Percentiles rank a stretch among this genome's conserved stretches.
phyloP scores from a whole-genome alignment of 192 early-diverging fungal species.

The Mortierella alpina region DNA sequence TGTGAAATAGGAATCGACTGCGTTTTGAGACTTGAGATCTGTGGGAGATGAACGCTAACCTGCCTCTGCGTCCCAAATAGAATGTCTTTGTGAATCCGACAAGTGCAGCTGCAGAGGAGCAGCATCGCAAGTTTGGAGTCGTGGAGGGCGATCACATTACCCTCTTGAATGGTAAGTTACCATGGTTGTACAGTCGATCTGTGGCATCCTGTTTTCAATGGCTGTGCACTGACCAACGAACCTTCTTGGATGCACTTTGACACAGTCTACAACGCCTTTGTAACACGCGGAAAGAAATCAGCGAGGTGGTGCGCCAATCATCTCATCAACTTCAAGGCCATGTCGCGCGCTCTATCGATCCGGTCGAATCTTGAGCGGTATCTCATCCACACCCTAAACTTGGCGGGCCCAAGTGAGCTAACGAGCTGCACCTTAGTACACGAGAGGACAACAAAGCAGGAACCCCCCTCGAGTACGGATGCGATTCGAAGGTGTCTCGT shows the following conservation, averaged over 20 bases:
- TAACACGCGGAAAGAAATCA: conserved; percentile 60
- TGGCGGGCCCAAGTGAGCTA: conserved; percentile 33
- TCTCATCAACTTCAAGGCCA: conserved; percentile 75
- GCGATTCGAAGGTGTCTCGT: conserved; percentile 75
- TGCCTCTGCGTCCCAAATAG: conserved; percentile 7
- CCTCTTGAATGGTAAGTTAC: conserved; percentile 56
- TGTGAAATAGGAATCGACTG: neutral
- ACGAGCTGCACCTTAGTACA: conserved; percentile 53
- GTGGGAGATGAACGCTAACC: too few relatives aligned
- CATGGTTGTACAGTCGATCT: neutral
- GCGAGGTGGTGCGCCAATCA: conserved; percentile 90
- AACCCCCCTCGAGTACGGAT: neutral
- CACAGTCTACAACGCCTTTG: conserved; percentile 83
- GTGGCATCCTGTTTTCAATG: neutral
- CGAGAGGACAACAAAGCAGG: conserved; percentile 20
- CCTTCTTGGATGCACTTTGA: neutral
- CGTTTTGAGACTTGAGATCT: too few relatives aligned
- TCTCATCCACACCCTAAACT: conserved; percentile 51
- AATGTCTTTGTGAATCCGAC: conserved; percentile 60
- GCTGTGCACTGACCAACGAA: neutral
- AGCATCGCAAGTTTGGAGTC: conserved; percentile 77
- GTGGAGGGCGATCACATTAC: conserved; percentile 80
- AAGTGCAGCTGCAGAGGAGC: conserved; percentile 56
- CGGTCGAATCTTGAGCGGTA: conserved; percentile 91
- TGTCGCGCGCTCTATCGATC: conserved; percentile 87